A percentile compares a stretch with the other conserved stretches of the same genome.
Conservation (phyloP, 495 filamentous ascomycete genomes). For the Hapsidospora chrysogenum region DNA sequence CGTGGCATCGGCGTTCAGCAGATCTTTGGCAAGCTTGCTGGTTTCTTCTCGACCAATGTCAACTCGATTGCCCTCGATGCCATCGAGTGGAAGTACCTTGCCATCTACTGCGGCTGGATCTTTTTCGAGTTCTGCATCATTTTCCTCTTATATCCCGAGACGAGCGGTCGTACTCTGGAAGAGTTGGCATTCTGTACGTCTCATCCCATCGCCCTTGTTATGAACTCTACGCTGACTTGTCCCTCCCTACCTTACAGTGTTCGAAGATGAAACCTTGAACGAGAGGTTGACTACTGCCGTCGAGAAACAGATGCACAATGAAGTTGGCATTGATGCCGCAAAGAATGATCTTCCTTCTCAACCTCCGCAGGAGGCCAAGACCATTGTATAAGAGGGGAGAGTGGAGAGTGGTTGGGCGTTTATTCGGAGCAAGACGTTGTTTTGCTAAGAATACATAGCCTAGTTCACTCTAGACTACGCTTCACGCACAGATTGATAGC, state of each 20-base stretch:
- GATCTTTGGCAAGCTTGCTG: slow-evolving; percentile 33
- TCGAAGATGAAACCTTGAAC: slow-evolving; percentile 1
- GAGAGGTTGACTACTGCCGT: neutral
- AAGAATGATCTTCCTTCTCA: too few species aligned
- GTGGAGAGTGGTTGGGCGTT: too few species aligned
- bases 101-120: slow-evolving; percentile 44
- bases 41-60: slow-evolving; percentile 44
- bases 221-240: too few species aligned
- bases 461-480: too few species aligned
- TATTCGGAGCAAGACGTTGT: too few species aligned
- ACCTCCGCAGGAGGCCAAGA: too few species aligned
- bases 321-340: too few species aligned
- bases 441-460: too few species aligned
- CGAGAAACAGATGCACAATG: slow-evolving; percentile 1
- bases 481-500: too few species aligned
- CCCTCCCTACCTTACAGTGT: too few species aligned
- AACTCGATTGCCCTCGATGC: slow-evolving; percentile 42
- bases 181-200: slow-evolving; percentile 43
- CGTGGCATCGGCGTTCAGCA: slow-evolving; percentile 40
- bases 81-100: slow-evolving; percentile 45
- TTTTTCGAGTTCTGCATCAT: slow-evolving; percentile 35
- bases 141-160: slow-evolving; percentile 44
- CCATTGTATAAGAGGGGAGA: too few species aligned
- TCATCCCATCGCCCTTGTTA: too few species aligned
- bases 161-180: slow-evolving; percentile 37